Conservation (phyloP, 306 rosid genomes). For the Hippophae gyantsensis region DNA sequence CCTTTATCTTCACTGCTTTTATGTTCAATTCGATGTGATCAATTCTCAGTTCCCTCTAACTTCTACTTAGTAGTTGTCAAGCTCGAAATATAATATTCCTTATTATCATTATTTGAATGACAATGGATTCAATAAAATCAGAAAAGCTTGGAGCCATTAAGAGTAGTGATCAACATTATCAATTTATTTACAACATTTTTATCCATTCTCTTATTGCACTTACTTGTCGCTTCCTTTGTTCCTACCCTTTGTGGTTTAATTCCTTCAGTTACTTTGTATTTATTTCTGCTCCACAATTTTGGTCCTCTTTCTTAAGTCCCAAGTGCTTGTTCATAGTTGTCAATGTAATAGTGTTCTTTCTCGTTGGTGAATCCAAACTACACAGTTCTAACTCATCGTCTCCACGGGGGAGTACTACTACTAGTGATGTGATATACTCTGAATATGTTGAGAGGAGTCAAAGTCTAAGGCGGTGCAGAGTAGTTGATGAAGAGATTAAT, state of each 20-base stretch:
- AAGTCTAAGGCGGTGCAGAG: constrained; percentile 5
- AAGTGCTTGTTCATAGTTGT: constrained; percentile 31
- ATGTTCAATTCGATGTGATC: constrained; percentile 24
- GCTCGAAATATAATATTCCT: background rate
- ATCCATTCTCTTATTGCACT: constrained; percentile 23
- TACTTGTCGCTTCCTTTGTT: constrained; percentile 23
- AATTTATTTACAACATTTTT: constrained; percentile 18
- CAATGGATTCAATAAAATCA: constrained; percentile 21
- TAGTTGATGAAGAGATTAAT: background rate
- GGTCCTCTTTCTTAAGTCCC: constrained; percentile 23
- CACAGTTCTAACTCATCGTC: constrained; percentile 5
- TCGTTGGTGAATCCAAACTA: constrained; percentile 34
- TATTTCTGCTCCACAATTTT: constrained; percentile 20
- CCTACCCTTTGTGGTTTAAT: constrained; percentile 24
- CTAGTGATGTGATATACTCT: constrained; percentile 8
- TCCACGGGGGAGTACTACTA: too few species aligned
- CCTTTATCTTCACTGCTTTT: constrained; percentile 8
- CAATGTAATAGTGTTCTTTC: constrained; percentile 32
- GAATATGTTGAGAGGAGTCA: constrained; percentile 23
- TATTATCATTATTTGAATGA: background rate
- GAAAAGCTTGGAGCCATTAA: constrained; percentile 23
- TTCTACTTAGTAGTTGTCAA: background rate
- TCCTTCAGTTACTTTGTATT: constrained; percentile 12
- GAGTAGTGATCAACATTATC: constrained; percentile 3
- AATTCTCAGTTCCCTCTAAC: background rate